Conservation (phyloP, 352 stramenopile species). For the Globisporangium carolinianum region DNA sequence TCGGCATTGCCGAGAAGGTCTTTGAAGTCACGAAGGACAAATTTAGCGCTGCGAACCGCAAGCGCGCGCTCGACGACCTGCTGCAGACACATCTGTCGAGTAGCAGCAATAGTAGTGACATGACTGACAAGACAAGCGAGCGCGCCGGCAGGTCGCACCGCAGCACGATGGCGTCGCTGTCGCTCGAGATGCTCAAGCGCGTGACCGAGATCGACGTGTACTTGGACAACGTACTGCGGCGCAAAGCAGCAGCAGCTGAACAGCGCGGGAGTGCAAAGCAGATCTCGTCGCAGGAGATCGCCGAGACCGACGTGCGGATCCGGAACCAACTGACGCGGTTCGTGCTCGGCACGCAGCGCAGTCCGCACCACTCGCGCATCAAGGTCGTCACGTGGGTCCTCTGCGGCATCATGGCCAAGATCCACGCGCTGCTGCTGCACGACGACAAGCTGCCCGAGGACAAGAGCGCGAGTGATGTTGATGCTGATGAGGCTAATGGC, state of each 20-base stretch:
- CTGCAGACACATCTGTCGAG: constrained; percentile 21
- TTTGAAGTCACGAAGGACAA: constrained; percentile 84
- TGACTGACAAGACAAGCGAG: neutral
- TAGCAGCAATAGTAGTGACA: neutral
- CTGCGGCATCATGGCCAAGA: constrained; percentile 82
- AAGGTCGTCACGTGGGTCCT: constrained; percentile 85
- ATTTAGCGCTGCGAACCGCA: constrained; percentile 75
- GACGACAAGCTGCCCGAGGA: constrained; percentile 55
- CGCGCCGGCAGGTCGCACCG: neutral
- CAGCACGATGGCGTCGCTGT: constrained; percentile 42
- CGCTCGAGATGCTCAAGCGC: constrained; percentile 71
- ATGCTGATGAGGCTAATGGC: constrained; percentile 23
- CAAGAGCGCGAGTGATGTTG: constrained; percentile 14
- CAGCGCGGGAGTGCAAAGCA: constrained; percentile 10
- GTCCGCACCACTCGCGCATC: constrained; percentile 70
- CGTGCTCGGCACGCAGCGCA: constrained; percentile 61
- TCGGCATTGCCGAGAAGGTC: constrained; percentile 65
- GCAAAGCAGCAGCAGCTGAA: constrained; percentile 34
- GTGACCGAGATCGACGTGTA: constrained; percentile 82
- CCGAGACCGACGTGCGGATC: constrained; percentile 67
- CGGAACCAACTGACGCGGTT: constrained; percentile 77
- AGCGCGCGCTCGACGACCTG: constrained; percentile 60
- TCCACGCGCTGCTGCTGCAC: constrained; percentile 59
- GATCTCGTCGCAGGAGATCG: constrained; percentile 69
- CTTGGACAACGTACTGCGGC: constrained; percentile 70